Conservation (phyloP, 495 filamentous ascomycete genomes). For the Neurospora sp. region DNA sequence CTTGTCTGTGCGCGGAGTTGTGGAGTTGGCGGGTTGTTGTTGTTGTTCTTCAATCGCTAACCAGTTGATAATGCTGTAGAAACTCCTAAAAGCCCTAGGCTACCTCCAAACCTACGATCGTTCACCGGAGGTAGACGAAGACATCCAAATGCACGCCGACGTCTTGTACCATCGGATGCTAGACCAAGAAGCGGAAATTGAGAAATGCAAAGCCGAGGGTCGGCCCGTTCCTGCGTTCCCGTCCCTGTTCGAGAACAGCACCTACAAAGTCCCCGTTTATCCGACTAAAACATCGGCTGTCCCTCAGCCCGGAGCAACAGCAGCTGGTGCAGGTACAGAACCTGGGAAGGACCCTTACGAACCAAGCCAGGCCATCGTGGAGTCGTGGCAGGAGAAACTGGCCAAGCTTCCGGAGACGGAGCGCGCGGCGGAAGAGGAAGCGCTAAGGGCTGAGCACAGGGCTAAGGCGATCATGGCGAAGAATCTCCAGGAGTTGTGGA, state of each 20-base stretch:
- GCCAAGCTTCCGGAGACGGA: slow-evolving; percentile 52
- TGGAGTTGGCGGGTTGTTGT: neutral
- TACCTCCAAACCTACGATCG: slow-evolving; percentile 61
- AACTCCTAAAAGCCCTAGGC: slow-evolving; percentile 84
- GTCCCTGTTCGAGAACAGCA: slow-evolving; percentile 28
- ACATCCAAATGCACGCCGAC: slow-evolving; percentile 93
- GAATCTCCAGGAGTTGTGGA: slow-evolving; percentile 43
- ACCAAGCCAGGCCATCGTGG: slow-evolving; percentile 23
- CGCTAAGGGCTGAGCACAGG: slow-evolving; percentile 49
- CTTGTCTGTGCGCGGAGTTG: neutral
- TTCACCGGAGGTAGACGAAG: slow-evolving; percentile 63
- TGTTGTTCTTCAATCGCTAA: neutral
- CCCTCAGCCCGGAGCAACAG: neutral
- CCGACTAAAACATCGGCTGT: slow-evolving; percentile 17
- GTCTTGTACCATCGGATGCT: slow-evolving; percentile 78
- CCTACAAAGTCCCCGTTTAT: slow-evolving; percentile 8
- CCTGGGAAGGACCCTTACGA: slow-evolving; percentile 10
- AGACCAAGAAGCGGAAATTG: slow-evolving; percentile 58
- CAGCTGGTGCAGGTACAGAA: neutral
- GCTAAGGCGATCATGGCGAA: slow-evolving; percentile 45
- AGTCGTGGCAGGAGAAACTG: slow-evolving; percentile 42
- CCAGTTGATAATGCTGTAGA: slow-evolving; percentile 29
- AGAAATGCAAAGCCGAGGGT: slow-evolving; percentile 56
- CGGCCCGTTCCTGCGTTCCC: slow-evolving; percentile 38
- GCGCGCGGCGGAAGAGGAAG: slow-evolving; percentile 54